Percentiles rank a stretch among this genome's conserved stretches.
Evolutionary conservation across 1,284 basidiomycete species (phyloP).

Genomic region (Rhodotorula sp.): DNA sequence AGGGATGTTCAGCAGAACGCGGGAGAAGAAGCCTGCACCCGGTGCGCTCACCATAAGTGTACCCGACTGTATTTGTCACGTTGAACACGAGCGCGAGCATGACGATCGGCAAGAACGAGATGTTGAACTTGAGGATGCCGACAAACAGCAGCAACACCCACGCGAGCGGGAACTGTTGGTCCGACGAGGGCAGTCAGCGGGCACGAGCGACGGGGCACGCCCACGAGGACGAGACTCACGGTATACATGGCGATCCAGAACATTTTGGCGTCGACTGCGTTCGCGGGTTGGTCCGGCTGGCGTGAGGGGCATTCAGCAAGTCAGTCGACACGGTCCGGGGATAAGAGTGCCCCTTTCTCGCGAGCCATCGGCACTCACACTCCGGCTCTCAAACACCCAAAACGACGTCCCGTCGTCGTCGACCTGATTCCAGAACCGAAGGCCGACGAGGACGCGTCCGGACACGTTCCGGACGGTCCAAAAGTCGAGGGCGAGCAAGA

Average conservation of each 20-base stretch:
- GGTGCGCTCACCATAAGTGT: constrained; percentile 64
- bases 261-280: constrained; percentile 79
- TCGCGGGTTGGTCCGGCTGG: constrained; percentile 83
- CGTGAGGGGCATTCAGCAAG: background rate
- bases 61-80: constrained; percentile 83
- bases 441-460: constrained; percentile 81
- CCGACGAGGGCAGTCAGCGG: constrained; percentile 8
- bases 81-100: constrained; percentile 44
- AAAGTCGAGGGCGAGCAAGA: constrained; percentile 89
- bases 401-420: constrained; percentile 92
- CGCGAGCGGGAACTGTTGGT: constrained; percentile 67
- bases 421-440: constrained; percentile 96
- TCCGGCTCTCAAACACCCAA: constrained; percentile 81
- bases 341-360: too few relatives aligned
- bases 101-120: constrained; percentile 45
- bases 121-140: constrained; percentile 72
- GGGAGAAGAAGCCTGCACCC: too few relatives aligned
- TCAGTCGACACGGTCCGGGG: too few relatives aligned
- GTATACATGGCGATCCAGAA: constrained; percentile 43
- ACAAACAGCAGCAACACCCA: constrained; percentile 84
- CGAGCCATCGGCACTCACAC: constrained; percentile 19
- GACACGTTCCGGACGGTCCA: constrained; percentile 96
- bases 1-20: background rate
- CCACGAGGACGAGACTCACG: background rate
- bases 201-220: background rate